These are phyloP conservation scores for Nicotiana tabacum DNA, from an alignment of 257 asterid genomes.

Conservation along the genomic window DNA sequence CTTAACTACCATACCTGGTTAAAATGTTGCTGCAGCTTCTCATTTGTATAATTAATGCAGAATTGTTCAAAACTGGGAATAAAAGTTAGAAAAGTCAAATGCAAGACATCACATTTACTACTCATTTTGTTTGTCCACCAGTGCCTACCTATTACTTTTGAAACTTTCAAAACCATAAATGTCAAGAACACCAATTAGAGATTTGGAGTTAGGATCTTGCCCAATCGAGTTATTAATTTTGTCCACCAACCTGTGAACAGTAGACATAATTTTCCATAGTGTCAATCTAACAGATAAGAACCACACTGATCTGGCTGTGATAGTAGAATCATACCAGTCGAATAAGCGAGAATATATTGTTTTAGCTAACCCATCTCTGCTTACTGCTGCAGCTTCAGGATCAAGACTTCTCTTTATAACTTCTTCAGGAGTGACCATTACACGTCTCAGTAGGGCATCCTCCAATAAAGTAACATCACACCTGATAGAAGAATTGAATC, in stretches of 20 bases:
- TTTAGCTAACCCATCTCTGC: slow-evolving; percentile 95
- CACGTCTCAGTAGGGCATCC: slow-evolving; percentile 92
- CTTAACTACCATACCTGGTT: slow-evolving; percentile 60
- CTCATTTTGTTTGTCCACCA: slow-evolving; percentile 10
- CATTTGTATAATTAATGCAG: slow-evolving; percentile 92
- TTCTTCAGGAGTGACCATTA: slow-evolving; percentile 98
- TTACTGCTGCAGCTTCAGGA: slow-evolving; percentile 72
- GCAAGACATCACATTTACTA: neutral
- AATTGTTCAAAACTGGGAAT: slow-evolving; percentile 85
- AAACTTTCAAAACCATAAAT: slow-evolving; percentile 98
- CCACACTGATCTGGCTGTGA: slow-evolving; percentile 7
- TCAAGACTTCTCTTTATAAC: slow-evolving; percentile 98
- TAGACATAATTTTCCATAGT: neutral
- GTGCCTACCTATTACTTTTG: slow-evolving; percentile 68
- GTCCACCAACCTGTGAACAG: slow-evolving; percentile 80
- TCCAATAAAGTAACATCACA: slow-evolving; percentile 64
- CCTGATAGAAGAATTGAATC: slow-evolving; percentile 37
- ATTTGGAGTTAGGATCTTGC: slow-evolving; percentile 76
- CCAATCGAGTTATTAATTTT: slow-evolving; percentile 86
- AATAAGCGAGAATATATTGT: slow-evolving; percentile 86
- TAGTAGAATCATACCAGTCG: slow-evolving; percentile 59
- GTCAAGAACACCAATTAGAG: slow-evolving; percentile 94
- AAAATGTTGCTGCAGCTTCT: slow-evolving; percentile 98
- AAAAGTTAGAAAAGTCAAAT: slow-evolving; percentile 16
- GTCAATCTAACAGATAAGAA: neutral